Conservation (phyloP, 352 stramenopile species). For the Phytopythium boreale region DNA sequence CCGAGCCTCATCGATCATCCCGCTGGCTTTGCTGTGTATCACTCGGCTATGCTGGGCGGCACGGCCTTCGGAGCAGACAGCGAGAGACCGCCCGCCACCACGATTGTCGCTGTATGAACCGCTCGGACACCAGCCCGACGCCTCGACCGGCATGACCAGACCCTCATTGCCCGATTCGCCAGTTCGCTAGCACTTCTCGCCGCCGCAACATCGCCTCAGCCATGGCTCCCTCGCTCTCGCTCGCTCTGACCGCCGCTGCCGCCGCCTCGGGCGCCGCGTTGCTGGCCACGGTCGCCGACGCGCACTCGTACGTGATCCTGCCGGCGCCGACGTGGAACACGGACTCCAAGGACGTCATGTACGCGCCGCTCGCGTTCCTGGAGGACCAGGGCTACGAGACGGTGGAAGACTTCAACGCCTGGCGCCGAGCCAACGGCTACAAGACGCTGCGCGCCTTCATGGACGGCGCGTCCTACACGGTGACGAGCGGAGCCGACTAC, state of each 20-base stretch:
- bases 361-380: constrained; percentile 41
- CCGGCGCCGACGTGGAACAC: constrained; percentile 31
- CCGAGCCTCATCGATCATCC: background rate
- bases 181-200: background rate
- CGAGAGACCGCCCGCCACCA: background rate
- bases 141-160: background rate
- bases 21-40: background rate
- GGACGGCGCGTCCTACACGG: constrained; percentile 35
- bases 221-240: constrained; percentile 9
- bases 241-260: constrained; percentile 15
- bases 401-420: constrained; percentile 35
- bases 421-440: constrained; percentile 29
- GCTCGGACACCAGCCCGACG: background rate
- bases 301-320: constrained; percentile 36
- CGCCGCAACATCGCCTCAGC: too few species aligned
- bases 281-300: constrained; percentile 16
- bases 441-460: constrained; percentile 44
- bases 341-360: constrained; percentile 29
- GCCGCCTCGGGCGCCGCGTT: constrained; percentile 14
- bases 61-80: background rate
- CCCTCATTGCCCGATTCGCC: background rate
- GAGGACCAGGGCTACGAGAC: constrained; percentile 43
- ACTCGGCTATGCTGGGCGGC: background rate
- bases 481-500: constrained; percentile 25
- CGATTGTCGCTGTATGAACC: background rate